phyloP scores from a whole-genome alignment of 1,139 yeast species.

The Pichia sp. region DNA sequence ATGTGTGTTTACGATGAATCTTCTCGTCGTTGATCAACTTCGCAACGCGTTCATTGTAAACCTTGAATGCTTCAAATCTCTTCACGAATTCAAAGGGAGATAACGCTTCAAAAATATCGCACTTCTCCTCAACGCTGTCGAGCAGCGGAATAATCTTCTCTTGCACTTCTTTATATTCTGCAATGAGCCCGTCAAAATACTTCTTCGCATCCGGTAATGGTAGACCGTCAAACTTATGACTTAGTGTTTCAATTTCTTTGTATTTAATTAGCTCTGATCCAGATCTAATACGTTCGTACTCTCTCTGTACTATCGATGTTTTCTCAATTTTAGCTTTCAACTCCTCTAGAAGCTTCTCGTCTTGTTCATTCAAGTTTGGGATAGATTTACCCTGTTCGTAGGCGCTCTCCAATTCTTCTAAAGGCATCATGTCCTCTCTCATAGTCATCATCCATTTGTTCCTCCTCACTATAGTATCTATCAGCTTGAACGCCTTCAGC shows the following conservation, averaged over 20 bases:
- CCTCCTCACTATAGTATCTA: slow-evolving; percentile 43
- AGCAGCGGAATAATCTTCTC: not conserved
- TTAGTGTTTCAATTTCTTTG: not conserved
- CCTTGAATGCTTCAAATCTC: too few relatives aligned
- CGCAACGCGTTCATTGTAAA: too few relatives aligned
- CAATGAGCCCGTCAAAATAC: slow-evolving; percentile 1
- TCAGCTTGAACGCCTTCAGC: slow-evolving; percentile 42
- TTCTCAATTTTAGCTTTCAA: slow-evolving; percentile 3
- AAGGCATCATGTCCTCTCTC: not conserved
- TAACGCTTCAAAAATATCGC: not conserved
- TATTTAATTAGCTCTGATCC: too few relatives aligned
- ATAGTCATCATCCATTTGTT: slow-evolving; percentile 39
- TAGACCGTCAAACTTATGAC: not conserved
- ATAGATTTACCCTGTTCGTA: slow-evolving; percentile 34
- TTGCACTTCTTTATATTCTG: slow-evolving; percentile 2
- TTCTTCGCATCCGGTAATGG: slow-evolving; percentile 7
- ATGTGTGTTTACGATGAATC: too few relatives aligned
- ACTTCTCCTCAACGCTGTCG: not conserved
- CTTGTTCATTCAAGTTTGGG: too few relatives aligned
- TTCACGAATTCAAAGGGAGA: too few relatives aligned
- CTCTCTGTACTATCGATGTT: too few relatives aligned
- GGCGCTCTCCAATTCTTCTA: slow-evolving; percentile 3
- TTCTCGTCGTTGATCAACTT: too few relatives aligned
- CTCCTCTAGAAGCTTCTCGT: slow-evolving; percentile 2
- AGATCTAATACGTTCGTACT: too few relatives aligned